Base-by-base conservation (phyloP, 2,329 filamentous ascomycete species). In the Fusarium sp. region DNA sequence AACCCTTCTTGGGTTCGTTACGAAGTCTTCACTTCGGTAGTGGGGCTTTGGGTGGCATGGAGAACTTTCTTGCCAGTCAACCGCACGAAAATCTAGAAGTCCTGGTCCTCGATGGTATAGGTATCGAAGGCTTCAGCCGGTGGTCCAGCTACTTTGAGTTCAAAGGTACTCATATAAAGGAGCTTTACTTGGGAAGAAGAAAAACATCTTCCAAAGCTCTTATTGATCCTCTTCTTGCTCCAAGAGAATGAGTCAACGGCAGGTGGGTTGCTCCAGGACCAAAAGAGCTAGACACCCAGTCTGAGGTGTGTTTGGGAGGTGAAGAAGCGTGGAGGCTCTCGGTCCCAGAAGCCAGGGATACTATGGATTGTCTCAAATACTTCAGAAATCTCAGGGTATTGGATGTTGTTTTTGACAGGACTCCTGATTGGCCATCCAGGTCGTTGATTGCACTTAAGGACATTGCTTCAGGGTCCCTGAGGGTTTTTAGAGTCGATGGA, bases 121-220 rank as follows among this genome's bases (percentile, higher is more conserved):
- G 20, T 8, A 28, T 69, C 13, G 22, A 24, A 4, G 13, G 30
- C 22, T 30, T 55, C 26, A 65, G 45, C 28, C 8, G 13, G 22
- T 69, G 65, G 65, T 44, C 61, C 5, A 30, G 47, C 28, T 26
- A 28, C 10, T 15, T 55, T 13, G 18, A 32, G 9, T 28, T 66
- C 24, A 14, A 66, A 15, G 51, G 64, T 14, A 51, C 24, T 17
- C 51, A 39, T 15, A n/a, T 55, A 17, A 47, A 70, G 26, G 30
- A 70, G 9, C 60, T 71, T 38, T 66, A 70, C 38, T 14, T 70
- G 6, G 68, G 68, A 5, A 28, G 36, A 8, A 61, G 57, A 18
- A 17, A 11, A 5, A 22, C 8, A 26, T 34, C 10, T 24, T 44
- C 15, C 9, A 45, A 22, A 12, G 26, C n/a, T 45, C 22, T 38